Evolutionary conservation across 345 rosid genomes (phyloP).

Genomic region (Brassica juncea): DNA sequence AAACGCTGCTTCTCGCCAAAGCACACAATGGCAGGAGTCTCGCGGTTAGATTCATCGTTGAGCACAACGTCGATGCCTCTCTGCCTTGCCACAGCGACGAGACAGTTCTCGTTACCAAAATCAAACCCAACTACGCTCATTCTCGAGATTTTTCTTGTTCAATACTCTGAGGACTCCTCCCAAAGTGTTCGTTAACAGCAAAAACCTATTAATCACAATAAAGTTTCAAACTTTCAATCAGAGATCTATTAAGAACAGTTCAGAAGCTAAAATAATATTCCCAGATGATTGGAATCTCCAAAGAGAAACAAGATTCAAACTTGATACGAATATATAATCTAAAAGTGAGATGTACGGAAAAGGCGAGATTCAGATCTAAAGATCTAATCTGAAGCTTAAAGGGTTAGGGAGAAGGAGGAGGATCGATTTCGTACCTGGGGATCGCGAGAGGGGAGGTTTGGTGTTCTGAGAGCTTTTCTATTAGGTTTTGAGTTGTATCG

Average conservation of each 20-base stretch:
- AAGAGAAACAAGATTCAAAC: no score
- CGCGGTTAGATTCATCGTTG: conserved; percentile 96
- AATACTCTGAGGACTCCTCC: background rate
- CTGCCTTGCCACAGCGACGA: conserved; percentile 98
- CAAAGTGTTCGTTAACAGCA: no score
- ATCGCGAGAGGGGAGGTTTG: background rate
- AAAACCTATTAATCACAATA: background rate
- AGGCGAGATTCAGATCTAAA: background rate
- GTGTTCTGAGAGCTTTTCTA: background rate
- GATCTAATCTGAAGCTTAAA: background rate
- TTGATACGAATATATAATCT: no score
- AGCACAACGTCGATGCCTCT: conserved; percentile 98
- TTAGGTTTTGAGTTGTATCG: background rate
- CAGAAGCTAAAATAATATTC: background rate
- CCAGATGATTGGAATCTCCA: background rate
- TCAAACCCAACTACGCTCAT: conserved; percentile 99
- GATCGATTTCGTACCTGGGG: background rate
- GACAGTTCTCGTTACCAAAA: conserved; percentile 91
- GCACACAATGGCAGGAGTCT: conserved; percentile 92
- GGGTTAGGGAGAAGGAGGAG: background rate
- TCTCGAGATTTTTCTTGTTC: background rate
- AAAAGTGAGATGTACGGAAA: background rate
- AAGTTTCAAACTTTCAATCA: background rate
- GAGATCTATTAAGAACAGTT: background rate
- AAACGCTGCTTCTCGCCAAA: conserved; percentile 96